Evolutionary conservation across 495 filamentous ascomycete species (phyloP), one percentile per base, ranked within the genome.

Genomic region (Zalerion maritima): DNA sequence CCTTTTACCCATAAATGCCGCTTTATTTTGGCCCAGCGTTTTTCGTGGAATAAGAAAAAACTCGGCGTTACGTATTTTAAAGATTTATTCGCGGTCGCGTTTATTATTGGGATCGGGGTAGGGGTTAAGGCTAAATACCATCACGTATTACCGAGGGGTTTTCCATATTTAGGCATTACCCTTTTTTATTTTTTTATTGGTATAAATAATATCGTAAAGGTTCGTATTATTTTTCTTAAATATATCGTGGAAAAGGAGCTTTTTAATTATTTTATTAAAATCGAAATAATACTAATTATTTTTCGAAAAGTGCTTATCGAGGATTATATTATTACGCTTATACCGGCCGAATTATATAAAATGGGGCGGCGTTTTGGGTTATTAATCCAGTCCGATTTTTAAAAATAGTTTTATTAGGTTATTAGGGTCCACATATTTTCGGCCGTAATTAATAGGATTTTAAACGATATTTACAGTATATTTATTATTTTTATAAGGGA

Each of bases 211-310:
- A n/a, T n/a, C 3, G 28, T 25, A 30, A 18, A 36, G 34, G 7
- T 36, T 11, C 15, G 27, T 36, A 19, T 36, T 28, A 21, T 31
- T 36, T 17, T 32, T 36, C 34, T 23, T 22, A 5, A 28, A 36
- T 32, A 28, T 24, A 31, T 36, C 34, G 27, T 36, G 34, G 9
- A 36, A 22, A 18, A 36, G 34, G 14, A 36, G 34, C 34, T 36
- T 28, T 31, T 28, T 28, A 15, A 28, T 31, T 16, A 30, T 22
- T 17, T 36, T 36, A 17, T 36, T 36, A 22, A 36, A 36, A 18
- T 36, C 28, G 34, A 36, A 36, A 20, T 36, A 36, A 16, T 21
- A 36, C 27, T 36, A 28, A 23, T 26, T 21, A 17, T 36, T 31
- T 32, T 28, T 31, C 27, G 34, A 36, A 18, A 36, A 36, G 34